phyloP scores from a whole-genome alignment of 495 filamentous ascomycete genomes.

The Talaromyces adpressus region DNA sequence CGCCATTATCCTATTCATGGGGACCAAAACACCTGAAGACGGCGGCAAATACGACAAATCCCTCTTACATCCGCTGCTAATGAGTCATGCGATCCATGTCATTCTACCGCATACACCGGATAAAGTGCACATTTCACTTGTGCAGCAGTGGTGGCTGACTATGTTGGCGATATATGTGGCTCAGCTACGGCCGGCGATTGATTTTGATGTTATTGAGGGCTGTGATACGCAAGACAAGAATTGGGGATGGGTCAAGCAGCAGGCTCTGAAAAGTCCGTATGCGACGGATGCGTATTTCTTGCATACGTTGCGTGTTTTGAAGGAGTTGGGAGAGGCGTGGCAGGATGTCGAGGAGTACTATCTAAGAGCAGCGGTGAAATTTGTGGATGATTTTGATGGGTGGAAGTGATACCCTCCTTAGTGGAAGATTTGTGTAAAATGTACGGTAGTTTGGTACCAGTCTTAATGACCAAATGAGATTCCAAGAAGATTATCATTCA shows the following conservation, averaged over 20 bases:
- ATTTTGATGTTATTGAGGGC: conserved; percentile 53
- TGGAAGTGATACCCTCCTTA: conserved; percentile 53
- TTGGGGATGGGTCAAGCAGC: conserved; percentile 69
- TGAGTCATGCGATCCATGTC: conserved; percentile 80
- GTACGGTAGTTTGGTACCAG: background rate
- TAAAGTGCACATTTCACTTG: conserved; percentile 62
- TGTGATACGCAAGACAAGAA: conserved; percentile 46
- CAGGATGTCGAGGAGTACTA: conserved; percentile 71
- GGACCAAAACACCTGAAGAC: conserved; percentile 36
- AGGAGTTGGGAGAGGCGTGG: conserved; percentile 72
- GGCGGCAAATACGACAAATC: conserved; percentile 69
- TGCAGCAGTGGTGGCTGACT: conserved; percentile 85
- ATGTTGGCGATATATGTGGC: conserved; percentile 70
- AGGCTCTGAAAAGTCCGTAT: conserved; percentile 57
- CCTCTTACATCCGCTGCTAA: conserved; percentile 70
- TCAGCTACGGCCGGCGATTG: conserved; percentile 63
- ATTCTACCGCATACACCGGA: conserved; percentile 71
- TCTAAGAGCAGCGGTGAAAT: conserved; percentile 70
- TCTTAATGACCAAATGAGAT: background rate
- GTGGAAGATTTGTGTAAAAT: background rate
- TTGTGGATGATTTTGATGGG: conserved; percentile 68
- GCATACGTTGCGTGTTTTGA: conserved; percentile 71
- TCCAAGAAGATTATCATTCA: background rate
- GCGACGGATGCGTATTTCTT: conserved; percentile 75
- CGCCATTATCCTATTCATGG: conserved; percentile 64